Evolutionary conservation across 176 grass and related monocot genomes (phyloP).

Genomic region (Tillandsia fasciculata): DNA sequence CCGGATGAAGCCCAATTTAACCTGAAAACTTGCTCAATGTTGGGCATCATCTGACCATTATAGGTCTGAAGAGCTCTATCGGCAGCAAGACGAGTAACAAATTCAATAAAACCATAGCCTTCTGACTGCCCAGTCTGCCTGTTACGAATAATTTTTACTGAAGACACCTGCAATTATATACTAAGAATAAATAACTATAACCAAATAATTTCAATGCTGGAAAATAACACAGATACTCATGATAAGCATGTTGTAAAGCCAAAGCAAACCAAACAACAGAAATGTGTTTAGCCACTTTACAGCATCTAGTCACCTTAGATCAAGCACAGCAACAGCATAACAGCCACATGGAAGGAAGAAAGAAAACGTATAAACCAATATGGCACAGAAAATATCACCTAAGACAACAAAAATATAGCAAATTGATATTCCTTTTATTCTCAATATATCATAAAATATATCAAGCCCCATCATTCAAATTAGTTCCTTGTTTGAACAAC

Average conservation of each 20-base stretch:
- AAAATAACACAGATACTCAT: not conserved
- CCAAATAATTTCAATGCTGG: not conserved
- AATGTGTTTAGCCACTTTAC: too few relatives aligned
- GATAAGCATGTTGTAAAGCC: conserved; percentile 3
- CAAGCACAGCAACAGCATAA: too few relatives aligned
- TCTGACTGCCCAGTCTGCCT: conserved; percentile 72
- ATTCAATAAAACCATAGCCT: conserved; percentile 91
- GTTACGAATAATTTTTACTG: conserved; percentile 76
- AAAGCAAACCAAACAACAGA: too few relatives aligned
- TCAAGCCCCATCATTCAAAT: too few relatives aligned
- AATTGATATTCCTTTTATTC: too few relatives aligned
- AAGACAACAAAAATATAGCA: too few relatives aligned
- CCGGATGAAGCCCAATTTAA: conserved; percentile 82
- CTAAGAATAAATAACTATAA: conserved; percentile 12
- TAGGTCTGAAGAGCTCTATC: conserved; percentile 58
- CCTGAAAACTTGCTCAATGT: conserved; percentile 44
- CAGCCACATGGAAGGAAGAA: too few relatives aligned
- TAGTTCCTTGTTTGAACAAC: too few relatives aligned
- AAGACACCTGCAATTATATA: conserved; percentile 40
- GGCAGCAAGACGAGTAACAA: conserved; percentile 48
- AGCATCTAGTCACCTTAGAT: too few relatives aligned
- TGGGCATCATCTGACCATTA: conserved; percentile 71
- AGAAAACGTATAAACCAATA: too few relatives aligned
- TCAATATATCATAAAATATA: too few relatives aligned
- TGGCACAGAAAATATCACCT: too few relatives aligned